Evolutionary conservation across 2,329 filamentous ascomycete species (phyloP).

Genomic region (Colletotrichum sp.): DNA sequence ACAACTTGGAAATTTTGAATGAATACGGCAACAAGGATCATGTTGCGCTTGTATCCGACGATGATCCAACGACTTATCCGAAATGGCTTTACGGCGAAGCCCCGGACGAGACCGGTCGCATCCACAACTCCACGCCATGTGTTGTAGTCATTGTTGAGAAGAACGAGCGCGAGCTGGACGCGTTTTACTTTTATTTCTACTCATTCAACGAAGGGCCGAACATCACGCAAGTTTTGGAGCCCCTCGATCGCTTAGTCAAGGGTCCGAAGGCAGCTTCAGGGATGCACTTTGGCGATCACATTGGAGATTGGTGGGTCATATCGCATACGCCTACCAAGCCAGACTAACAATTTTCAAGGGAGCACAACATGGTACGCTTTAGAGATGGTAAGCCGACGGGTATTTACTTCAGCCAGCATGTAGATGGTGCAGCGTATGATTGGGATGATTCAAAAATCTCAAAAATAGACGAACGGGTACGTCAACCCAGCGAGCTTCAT

Average conservation of each 20-base stretch:
- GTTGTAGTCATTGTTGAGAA: slow-evolving; percentile 35
- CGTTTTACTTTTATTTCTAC: slow-evolving; percentile 40
- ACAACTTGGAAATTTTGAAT: slow-evolving; percentile 32
- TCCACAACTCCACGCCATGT: slow-evolving; percentile 31
- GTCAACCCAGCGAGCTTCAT: neutral
- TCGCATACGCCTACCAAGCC: fast-evolving
- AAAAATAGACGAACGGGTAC: slow-evolving; percentile 30
- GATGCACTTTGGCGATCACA: slow-evolving; percentile 33
- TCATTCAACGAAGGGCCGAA: slow-evolving; percentile 36
- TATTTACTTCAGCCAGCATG: slow-evolving; percentile 33
- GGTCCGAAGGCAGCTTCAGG: slow-evolving; percentile 18
- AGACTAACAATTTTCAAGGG: slow-evolving; percentile 22
- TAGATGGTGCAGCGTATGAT: slow-evolving; percentile 26
- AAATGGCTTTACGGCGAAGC: slow-evolving; percentile 31
- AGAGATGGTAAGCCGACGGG: slow-evolving; percentile 30
- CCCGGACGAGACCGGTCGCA: slow-evolving; percentile 25
- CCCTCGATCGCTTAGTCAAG: slow-evolving; percentile 27
- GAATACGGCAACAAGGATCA: neutral
- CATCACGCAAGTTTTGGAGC: slow-evolving; percentile 35
- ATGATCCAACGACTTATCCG: slow-evolving; percentile 30
- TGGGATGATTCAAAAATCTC: slow-evolving; percentile 33
- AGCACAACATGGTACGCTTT: slow-evolving; percentile 37
- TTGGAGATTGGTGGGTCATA: slow-evolving; percentile 28
- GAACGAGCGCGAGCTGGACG: slow-evolving; percentile 29
- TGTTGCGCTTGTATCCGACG: slow-evolving; percentile 31